A percentile compares a stretch with the other conserved stretches of the same genome.
These are phyloP conservation scores for Emiliania huxleyi DNA, from an alignment of 78 protist genomes.

Conservation along the genomic window DNA sequence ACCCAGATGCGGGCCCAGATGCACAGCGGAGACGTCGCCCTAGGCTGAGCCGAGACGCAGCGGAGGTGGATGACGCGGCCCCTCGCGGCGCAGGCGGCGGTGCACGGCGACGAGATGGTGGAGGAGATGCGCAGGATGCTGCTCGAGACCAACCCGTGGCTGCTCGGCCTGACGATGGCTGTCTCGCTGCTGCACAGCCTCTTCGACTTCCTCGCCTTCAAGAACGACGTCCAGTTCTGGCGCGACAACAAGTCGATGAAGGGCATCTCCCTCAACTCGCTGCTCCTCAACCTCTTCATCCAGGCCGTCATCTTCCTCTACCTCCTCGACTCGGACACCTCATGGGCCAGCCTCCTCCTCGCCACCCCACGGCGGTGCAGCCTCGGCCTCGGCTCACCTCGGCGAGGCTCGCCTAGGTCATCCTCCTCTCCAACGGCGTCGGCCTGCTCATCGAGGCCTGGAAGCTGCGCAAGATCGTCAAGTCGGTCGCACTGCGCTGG, in stretches of 20 bases:
- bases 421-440: slow-evolving; percentile 62
- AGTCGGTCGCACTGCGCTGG: not conserved
- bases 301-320: slow-evolving; percentile 81
- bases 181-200: slow-evolving; percentile 87
- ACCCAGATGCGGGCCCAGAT: no score
- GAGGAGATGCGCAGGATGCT: slow-evolving; percentile 69
- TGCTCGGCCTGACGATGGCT: slow-evolving; percentile 77
- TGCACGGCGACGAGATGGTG: not conserved
- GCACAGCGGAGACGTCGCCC: no score
- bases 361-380: no score
- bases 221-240: slow-evolving; percentile 87
- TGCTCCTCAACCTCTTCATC: slow-evolving; percentile 15
- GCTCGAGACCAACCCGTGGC: slow-evolving; percentile 76
- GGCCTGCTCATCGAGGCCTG: slow-evolving; percentile 86
- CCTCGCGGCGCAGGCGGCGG: not conserved
- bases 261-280: slow-evolving; percentile 81
- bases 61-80: no score
- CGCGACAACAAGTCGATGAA: slow-evolving; percentile 69
- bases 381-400: no score
- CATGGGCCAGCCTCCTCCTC: no score
- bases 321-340: slow-evolving; percentile 87
- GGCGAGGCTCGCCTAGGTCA: no score
- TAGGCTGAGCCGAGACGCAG: no score
- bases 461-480: slow-evolving; percentile 83
- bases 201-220: slow-evolving; percentile 95